Evolutionary conservation across 768 basidiomycete species (phyloP).

Genomic region (Hypholoma sublateritium): DNA sequence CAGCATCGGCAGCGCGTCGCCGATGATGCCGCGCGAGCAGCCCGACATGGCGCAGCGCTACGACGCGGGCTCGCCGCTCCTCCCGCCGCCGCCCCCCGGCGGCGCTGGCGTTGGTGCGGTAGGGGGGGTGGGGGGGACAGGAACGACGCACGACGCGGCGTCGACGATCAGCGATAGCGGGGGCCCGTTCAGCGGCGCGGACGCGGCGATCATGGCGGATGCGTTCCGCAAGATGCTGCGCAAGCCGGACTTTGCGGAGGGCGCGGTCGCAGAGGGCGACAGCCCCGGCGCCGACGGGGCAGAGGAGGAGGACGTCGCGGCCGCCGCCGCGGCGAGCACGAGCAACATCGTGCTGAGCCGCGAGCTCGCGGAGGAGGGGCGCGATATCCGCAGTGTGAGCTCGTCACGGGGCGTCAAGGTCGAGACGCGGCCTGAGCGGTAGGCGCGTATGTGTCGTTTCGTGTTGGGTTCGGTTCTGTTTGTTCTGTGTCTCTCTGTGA

Average conservation of each 20-base stretch:
- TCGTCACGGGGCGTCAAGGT: conserved; percentile 80
- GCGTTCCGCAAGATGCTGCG: conserved; percentile 87
- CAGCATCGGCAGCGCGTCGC: conserved; percentile 77
- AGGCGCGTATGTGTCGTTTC: neutral
- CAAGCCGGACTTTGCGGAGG: conserved; percentile 82
- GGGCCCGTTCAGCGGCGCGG: conserved; percentile 76
- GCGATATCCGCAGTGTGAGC: conserved; percentile 81
- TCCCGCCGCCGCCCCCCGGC: conserved; percentile 23
- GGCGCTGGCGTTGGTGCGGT: conserved; percentile 1
- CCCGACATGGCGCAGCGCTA: conserved; percentile 23
- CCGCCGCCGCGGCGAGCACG: conserved; percentile 6
- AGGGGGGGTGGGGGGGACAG: conserved; percentile 8
- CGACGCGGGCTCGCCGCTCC: conserved; percentile 29
- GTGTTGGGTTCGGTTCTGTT: no score
- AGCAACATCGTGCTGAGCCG: conserved; percentile 51
- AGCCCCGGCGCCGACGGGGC: conserved; percentile 42
- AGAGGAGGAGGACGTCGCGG: conserved; percentile 5
- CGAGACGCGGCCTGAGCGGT: conserved; percentile 54
- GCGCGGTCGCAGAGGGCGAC: conserved; percentile 70
- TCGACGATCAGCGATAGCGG: conserved; percentile 72
- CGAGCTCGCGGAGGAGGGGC: conserved; percentile 87
- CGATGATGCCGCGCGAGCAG: conserved; percentile 73
- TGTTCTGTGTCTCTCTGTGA: conserved; percentile 1
- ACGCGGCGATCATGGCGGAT: conserved; percentile 92
- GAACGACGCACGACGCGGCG: conserved; percentile 59